Evolutionary conservation across 2,329 filamentous ascomycete species (phyloP).

Genomic region (Apiospora hydei): DNA sequence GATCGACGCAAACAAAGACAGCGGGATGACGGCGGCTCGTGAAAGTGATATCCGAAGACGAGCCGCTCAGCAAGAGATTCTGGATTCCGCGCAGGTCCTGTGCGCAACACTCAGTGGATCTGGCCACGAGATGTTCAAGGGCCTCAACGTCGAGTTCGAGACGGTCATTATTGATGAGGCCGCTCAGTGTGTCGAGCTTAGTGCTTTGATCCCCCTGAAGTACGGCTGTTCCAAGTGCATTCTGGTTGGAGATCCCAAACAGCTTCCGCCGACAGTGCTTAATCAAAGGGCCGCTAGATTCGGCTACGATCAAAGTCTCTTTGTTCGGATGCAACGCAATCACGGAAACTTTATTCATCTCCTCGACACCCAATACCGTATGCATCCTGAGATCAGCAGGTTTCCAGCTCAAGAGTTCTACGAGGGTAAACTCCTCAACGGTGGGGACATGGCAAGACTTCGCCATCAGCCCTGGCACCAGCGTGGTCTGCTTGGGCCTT

Average conservation of each 20-base stretch:
- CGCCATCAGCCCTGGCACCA: constrained; percentile 86
- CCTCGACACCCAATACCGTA: constrained; percentile 97
- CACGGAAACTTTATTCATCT: constrained; percentile 88
- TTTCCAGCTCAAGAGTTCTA: constrained; percentile 96
- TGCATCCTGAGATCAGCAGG: constrained; percentile 94
- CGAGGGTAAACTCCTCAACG: constrained; percentile 85
- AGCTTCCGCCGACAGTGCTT: constrained; percentile 93
- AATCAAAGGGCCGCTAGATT: constrained; percentile 91
- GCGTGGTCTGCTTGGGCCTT: constrained; percentile 83
- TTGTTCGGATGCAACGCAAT: constrained; percentile 97
- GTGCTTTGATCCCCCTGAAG: constrained; percentile 94
- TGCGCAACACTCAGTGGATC: constrained; percentile 95
- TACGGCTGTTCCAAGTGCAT: constrained; percentile 98
- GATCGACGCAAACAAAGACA: constrained; percentile 88
- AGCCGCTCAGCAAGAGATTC: constrained; percentile 86
- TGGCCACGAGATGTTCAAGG: constrained; percentile 97
- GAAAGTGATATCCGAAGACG: constrained; percentile 87
- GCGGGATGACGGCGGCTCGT: constrained; percentile 80
- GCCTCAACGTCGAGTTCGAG: constrained; percentile 94
- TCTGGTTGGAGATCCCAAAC: constrained; percentile 96
- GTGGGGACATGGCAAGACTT: constrained; percentile 79
- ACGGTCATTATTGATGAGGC: constrained; percentile 98
- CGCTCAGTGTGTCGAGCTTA: constrained; percentile 96
- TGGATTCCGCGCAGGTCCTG: constrained; percentile 89
- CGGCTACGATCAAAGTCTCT: constrained; percentile 97